Conservation (phyloP, 1,139 yeast genomes). For the Candida mesenterica region DNA sequence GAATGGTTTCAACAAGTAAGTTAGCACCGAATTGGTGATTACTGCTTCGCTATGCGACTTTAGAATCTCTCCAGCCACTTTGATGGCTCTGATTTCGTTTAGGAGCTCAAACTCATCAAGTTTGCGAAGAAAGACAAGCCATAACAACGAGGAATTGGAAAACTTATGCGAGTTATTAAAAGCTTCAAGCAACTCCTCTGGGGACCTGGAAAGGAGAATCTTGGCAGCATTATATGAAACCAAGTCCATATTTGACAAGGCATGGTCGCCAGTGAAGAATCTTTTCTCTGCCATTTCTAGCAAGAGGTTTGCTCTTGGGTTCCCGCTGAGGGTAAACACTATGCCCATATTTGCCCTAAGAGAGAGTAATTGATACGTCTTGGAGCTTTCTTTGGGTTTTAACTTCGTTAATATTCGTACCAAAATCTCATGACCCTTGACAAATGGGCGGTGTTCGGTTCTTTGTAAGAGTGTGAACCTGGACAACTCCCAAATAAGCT, state of each 20-base stretch:
- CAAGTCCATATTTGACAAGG: constrained; percentile 18
- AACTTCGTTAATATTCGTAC: constrained; percentile 15
- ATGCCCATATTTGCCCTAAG: constrained; percentile 42
- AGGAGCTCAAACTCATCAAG: constrained; percentile 35
- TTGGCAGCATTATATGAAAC: constrained; percentile 26
- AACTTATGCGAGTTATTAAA: constrained; percentile 31
- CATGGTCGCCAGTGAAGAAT: constrained; percentile 15
- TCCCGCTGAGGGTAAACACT: constrained; percentile 28
- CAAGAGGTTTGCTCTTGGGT: constrained; percentile 26
- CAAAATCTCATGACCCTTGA: constrained; percentile 32
- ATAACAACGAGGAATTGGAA: constrained; percentile 28
- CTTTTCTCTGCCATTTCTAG: constrained; percentile 28
- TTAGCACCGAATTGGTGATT: constrained; percentile 9
- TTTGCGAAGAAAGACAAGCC: constrained; percentile 38
- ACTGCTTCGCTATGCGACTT: constrained; percentile 21
- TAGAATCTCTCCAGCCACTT: constrained; percentile 27
- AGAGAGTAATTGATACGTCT: constrained; percentile 19
- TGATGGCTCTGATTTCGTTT: constrained; percentile 27
- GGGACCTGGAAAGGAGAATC: constrained; percentile 27
- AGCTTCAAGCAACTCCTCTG: constrained; percentile 31
- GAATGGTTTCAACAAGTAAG: constrained; percentile 28
- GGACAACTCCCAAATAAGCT: constrained; percentile 14
- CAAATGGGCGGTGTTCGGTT: constrained; percentile 12
- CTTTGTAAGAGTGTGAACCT: constrained; percentile 7
- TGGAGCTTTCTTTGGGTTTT: constrained; percentile 2